Evolutionary conservation across 202 grass and related monocot species (phyloP), one percentile per base, ranked within the genome.

Genomic region (Setaria viridis): DNA sequence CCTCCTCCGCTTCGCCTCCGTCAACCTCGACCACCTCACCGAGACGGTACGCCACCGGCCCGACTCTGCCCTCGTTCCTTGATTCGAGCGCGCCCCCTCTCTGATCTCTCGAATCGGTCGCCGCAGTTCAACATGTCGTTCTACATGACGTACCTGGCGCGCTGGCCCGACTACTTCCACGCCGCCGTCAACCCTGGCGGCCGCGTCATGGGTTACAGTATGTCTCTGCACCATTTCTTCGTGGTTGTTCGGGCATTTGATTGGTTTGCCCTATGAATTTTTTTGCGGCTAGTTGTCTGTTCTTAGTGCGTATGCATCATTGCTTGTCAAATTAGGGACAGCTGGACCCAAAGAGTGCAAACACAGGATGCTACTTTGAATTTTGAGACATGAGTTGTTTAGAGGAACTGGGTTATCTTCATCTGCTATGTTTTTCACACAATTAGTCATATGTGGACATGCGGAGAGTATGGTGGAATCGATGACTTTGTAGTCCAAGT

Each of bases 91-190:
- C 42, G 33, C 21, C 49, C 55, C n/a, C 0, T 25, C 4, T 41
- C 80, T 87, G n/a, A 87, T 12, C 12, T 13, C 32, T 30, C 5
- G 49, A 43, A 74, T 53, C 25, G 19, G 17, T 70, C 41, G 55
- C 70, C 30, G 55, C 85, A 99, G 97, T 99, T 99, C 85, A 99
- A 94, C 86, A 99, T 99, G 97, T 99, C 97, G 51, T 99, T 99
- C 89, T 99, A 99, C 94, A 99, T 99, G 97, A 99, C 97, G 25
- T 99, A 99, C 79, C 67, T 99, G 34, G 97, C 97, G 51, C 97
- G 97, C 66, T 99, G 97, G 97, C 97, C 94, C 3, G 97, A 99
- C 84, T 97, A 99, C 83, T 99, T 99, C 85, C 92, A 94, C 62
- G 87, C 91, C 19, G 90, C 94, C 8, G 87, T 91, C 29, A 90